Evolutionary conservation across 23 red algal genomes (phyloP).

Genomic region (Gracilaria caudata): DNA sequence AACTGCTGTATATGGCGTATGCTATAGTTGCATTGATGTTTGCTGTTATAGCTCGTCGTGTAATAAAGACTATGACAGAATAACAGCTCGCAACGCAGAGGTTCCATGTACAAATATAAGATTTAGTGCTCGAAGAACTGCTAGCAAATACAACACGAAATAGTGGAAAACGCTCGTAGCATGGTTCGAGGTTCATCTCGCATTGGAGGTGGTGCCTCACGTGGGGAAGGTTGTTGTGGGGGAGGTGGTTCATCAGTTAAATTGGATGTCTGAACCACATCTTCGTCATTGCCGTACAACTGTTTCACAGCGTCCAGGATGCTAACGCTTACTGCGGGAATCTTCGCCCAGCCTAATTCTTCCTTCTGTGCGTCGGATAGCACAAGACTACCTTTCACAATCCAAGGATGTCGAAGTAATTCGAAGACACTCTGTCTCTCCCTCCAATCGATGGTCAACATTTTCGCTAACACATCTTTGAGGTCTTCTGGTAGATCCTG

Average conservation of each 20-base stretch:
- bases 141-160: slow-evolving; percentile 35
- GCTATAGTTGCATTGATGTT: slow-evolving; percentile 65
- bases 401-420: slow-evolving; percentile 75
- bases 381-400: slow-evolving; percentile 26
- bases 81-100: background rate
- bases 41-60: slow-evolving; percentile 57
- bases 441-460: slow-evolving; percentile 75
- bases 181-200: background rate
- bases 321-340: slow-evolving; percentile 37
- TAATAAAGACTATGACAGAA: slow-evolving; percentile 38
- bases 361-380: slow-evolving; percentile 31
- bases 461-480: slow-evolving; percentile 58
- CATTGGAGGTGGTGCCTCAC: background rate
- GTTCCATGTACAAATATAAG: background rate
- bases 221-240: background rate
- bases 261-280: slow-evolving; percentile 27
- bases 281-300: slow-evolving; percentile 70
- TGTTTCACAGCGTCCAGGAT: slow-evolving; percentile 73
- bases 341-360: slow-evolving; percentile 59
- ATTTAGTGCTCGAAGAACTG: slow-evolving; percentile 4
- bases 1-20: slow-evolving; percentile 72
- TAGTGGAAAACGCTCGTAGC: slow-evolving; percentile 23
- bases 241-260: slow-evolving; percentile 6
- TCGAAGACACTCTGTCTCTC: slow-evolving; percentile 48
- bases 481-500: slow-evolving; percentile 61